phyloP scores from a whole-genome alignment of 2,329 filamentous ascomycete species.

The Trichoderma koningii region DNA sequence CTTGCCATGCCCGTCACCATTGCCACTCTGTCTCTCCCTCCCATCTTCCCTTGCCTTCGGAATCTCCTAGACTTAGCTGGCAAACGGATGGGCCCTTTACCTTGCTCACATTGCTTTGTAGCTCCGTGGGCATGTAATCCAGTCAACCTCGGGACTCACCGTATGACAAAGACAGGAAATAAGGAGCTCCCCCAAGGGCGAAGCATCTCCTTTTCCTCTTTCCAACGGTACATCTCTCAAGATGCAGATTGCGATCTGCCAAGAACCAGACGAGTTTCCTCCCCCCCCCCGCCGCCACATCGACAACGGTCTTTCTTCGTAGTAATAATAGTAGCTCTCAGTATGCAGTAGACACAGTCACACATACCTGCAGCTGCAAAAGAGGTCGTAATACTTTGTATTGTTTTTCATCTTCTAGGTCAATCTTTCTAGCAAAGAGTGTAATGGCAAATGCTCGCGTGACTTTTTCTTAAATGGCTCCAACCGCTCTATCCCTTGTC shows the following conservation, averaged over 20 bases:
- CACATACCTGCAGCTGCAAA: not conserved
- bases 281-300: not conserved
- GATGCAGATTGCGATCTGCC: slow-evolving; percentile 20
- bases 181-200: not conserved
- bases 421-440: not conserved
- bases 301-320: too few species aligned
- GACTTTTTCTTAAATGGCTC: not conserved
- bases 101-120: too few species aligned
- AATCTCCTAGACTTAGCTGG: slow-evolving; percentile 2
- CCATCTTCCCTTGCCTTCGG: not conserved
- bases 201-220: not conserved
- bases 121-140: too few species aligned
- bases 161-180: too few species aligned
- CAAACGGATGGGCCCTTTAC: not conserved
- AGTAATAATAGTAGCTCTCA: not conserved
- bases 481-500: slow-evolving; percentile 4
- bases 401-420: slow-evolving; percentile 7
- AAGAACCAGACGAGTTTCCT: not conserved
- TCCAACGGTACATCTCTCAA: not conserved
- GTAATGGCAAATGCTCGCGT: not conserved
- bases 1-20: slow-evolving; percentile 22
- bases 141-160: too few species aligned
- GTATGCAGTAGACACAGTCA: not conserved
- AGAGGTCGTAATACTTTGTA: slow-evolving; percentile 10
- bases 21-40: too few species aligned